Conservation (phyloP, 2,329 filamentous ascomycete genomes). For the Colletotrichum sp. region DNA sequence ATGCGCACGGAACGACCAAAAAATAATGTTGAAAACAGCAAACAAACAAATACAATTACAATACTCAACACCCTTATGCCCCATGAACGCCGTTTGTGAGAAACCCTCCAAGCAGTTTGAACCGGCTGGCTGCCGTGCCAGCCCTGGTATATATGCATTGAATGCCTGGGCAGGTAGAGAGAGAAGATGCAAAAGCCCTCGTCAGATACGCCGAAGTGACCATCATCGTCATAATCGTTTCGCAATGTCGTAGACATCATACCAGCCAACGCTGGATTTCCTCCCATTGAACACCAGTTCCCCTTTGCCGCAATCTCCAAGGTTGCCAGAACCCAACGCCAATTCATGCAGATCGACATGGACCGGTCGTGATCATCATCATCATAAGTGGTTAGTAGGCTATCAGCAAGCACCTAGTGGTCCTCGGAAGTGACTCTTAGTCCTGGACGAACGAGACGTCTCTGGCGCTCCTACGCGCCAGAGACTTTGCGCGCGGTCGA, state of each 20-base stretch:
- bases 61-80: slow-evolving; percentile 7
- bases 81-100: slow-evolving; percentile 13
- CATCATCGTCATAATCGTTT: slow-evolving; percentile 12
- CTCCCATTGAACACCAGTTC: slow-evolving; percentile 15
- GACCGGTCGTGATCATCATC: slow-evolving; percentile 50
- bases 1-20: neutral
- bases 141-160: slow-evolving; percentile 18
- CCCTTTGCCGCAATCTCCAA: slow-evolving; percentile 17
- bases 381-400: slow-evolving; percentile 35
- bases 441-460: slow-evolving; percentile 11
- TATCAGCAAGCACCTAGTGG: slow-evolving; percentile 14
- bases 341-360: slow-evolving; percentile 46
- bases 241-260: slow-evolving; percentile 19
- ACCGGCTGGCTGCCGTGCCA: slow-evolving; percentile 8
- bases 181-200: slow-evolving; percentile 10
- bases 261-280: slow-evolving; percentile 2
- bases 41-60: slow-evolving; percentile 19
- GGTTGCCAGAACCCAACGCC: slow-evolving; percentile 38
- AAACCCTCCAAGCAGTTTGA: neutral
- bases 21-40: neutral
- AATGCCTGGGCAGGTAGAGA: slow-evolving; percentile 12
- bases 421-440: neutral
- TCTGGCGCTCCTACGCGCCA: slow-evolving; percentile 38
- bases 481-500: slow-evolving; percentile 61
- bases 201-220: neutral